Conservation (phyloP, 78 protist species). For the Dictyostelium capitatum region DNA sequence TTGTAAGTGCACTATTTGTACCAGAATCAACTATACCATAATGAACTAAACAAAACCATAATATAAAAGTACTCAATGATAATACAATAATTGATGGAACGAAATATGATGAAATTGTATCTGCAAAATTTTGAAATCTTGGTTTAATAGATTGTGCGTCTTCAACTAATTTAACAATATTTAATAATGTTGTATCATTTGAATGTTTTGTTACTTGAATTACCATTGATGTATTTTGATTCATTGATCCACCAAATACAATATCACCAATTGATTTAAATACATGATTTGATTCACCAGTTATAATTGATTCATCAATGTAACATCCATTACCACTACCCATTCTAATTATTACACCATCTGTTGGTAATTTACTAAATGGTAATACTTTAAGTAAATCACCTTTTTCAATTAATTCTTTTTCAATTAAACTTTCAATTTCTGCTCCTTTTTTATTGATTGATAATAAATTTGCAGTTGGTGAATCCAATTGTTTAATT, state of each 20-base stretch:
- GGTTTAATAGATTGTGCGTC: slow-evolving; percentile 90
- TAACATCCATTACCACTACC: slow-evolving; percentile 7
- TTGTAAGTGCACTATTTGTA: neutral
- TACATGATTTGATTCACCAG: slow-evolving; percentile 92
- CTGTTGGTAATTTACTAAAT: slow-evolving; percentile 73
- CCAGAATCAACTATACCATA: neutral
- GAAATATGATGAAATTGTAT: slow-evolving; percentile 85
- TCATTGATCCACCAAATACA: slow-evolving; percentile 94
- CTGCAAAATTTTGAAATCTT: slow-evolving; percentile 86
- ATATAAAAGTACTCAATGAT: slow-evolving; percentile 76
- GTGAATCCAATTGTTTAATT: slow-evolving; percentile 80
- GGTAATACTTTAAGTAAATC: slow-evolving; percentile 77
- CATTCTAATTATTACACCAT: slow-evolving; percentile 64
- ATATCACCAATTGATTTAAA: slow-evolving; percentile 70
- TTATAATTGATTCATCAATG: slow-evolving; percentile 95
- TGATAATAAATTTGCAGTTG: slow-evolving; percentile 40
- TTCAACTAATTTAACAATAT: slow-evolving; percentile 89
- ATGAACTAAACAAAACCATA: slow-evolving; percentile 85
- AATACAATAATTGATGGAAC: slow-evolving; percentile 91
- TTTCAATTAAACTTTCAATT: slow-evolving; percentile 17
- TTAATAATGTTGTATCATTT: slow-evolving; percentile 77
- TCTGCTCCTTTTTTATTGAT: neutral
- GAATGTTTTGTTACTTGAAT: slow-evolving; percentile 81
- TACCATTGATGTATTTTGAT: slow-evolving; percentile 23
- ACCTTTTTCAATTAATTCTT: slow-evolving; percentile 71